Base-by-base conservation (phyloP, 2,329 filamentous ascomycete genomes). In the Hymenoscyphus linearis region DNA sequence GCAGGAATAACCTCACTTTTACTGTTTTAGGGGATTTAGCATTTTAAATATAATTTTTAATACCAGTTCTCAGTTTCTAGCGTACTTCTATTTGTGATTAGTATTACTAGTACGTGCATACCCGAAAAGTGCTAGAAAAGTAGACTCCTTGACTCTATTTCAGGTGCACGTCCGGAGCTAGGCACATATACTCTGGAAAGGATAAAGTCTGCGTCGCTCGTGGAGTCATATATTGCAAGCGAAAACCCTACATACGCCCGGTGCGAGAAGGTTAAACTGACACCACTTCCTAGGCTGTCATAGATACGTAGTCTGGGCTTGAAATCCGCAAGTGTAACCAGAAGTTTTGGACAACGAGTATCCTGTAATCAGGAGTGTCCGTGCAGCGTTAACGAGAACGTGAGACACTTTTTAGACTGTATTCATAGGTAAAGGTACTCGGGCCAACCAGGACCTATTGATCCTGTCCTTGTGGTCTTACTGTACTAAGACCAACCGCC, bases 131-230 rank as follows among this genome's bases (percentile, higher is more conserved):
- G n/a, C n/a, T n/a, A n/a, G n/a, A n/a, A n/a, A n/a, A n/a, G n/a
- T n/a, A n/a, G n/a, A n/a, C n/a, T n/a, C n/a, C n/a, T n/a, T n/a
- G n/a, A n/a, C n/a, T n/a, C n/a, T n/a, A n/a, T n/a, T n/a, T n/a
- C n/a, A n/a, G n/a, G n/a, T n/a, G n/a, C n/a, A n/a, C n/a, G n/a
- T n/a, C n/a, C n/a, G n/a, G n/a, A n/a, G n/a, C n/a, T n/a, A n/a
- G n/a, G n/a, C n/a, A n/a, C n/a, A n/a, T n/a, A n/a, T n/a, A n/a
- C n/a, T n/a, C n/a, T n/a, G n/a, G n/a, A n/a, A n/a, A n/a, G n/a
- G n/a, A n/a, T 93, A 9, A 90, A 82, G 71, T 96, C 92, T 0
- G 92, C 90, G 0, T 84, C 83, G 12, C 80, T 82, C 71, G 96
- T 89, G 52, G 80, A 79, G 1, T 88, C 83, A 57, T 95, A 88